Conservation (phyloP, 306 rosid genomes). For the Myrica gale region DNA sequence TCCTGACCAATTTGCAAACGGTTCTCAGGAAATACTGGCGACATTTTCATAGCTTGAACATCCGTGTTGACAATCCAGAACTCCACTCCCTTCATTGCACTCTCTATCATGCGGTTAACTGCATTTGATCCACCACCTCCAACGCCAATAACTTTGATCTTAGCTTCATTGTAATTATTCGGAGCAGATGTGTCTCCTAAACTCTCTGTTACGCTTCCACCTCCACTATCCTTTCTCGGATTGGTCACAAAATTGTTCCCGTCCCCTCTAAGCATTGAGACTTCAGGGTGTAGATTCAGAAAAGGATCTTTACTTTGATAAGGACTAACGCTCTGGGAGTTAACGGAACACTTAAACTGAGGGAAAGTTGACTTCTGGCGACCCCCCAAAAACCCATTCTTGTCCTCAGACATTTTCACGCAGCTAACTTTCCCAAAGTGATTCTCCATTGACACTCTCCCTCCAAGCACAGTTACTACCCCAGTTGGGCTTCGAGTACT, state of each 20-base stretch:
- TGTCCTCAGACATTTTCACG: conserved; percentile 41
- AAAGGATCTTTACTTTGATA: conserved; percentile 80
- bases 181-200: conserved; percentile 44
- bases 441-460: conserved; percentile 48
- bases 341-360: conserved; percentile 54
- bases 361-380: conserved; percentile 42
- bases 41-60: conserved; percentile 96
- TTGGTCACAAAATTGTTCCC: conserved; percentile 42
- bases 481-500: conserved; percentile 60
- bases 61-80: conserved; percentile 96
- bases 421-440: conserved; percentile 37
- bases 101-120: conserved; percentile 96
- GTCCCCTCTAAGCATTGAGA: conserved; percentile 91
- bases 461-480: conserved; percentile 51
- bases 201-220: conserved; percentile 55
- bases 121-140: conserved; percentile 99
- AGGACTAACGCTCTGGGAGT: conserved; percentile 53
- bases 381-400: conserved; percentile 40
- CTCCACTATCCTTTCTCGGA: conserved; percentile 54
- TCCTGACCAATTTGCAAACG: conserved; percentile 91
- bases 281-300: conserved; percentile 87
- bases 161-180: conserved; percentile 65
- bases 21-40: conserved; percentile 73
- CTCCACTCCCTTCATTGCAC: conserved; percentile 93
- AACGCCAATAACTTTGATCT: conserved; percentile 87